Base-by-base conservation (phyloP, 495 filamentous ascomycete genomes). In the Xanthoparmelia taractica region DNA sequence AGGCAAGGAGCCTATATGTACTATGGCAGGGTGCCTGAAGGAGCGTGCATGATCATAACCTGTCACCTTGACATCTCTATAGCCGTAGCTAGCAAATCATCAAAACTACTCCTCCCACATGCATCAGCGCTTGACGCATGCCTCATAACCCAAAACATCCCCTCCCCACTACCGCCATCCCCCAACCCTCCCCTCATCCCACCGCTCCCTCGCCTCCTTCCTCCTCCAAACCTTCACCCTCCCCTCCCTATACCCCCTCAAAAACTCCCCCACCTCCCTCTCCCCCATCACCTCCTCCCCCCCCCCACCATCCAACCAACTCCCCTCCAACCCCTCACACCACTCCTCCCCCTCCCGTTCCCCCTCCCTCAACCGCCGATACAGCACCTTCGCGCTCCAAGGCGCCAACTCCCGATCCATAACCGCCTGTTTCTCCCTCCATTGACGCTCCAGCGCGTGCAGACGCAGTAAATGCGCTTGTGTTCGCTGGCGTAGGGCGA, bases 151-250 rank as follows among this genome's bases (percentile, higher is more conserved):
- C 33, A 23, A 12, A 17, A 1, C 13, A 27, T 29, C 7, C n/a
- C 33, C 2, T 17, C 33, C 52, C 29, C 57, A n/a, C 86, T 79
- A 96, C 63, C 92, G 80, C 92, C 92, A 96, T 0, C 92, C 92
- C 1, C 92, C 92, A 61, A 96, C 91, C 63, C 92, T 82, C 33
- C 92, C 91, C 73, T 96, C 92, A 77, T 96, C 92, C 93, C 93
- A 96, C 70, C 93, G 78, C 67, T 90, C 89, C 74, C 88, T 93
- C 60, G 88, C 81, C 77, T 96, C 92, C 68, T 83, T 84, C 54
- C 90, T 78, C 18, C 89, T 79, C 64, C 89, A 91, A 60, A 87
- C 84, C 65, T 86, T 74, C 65, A 87, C 88, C 71, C 86, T 88
- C 48, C 87, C 87, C 61, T 87, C 90, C 63, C 89, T 78, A 67